Conservation (phyloP, 371 early-diverging fungal genomes). For the Apophysomyces trapeziformis region DNA sequence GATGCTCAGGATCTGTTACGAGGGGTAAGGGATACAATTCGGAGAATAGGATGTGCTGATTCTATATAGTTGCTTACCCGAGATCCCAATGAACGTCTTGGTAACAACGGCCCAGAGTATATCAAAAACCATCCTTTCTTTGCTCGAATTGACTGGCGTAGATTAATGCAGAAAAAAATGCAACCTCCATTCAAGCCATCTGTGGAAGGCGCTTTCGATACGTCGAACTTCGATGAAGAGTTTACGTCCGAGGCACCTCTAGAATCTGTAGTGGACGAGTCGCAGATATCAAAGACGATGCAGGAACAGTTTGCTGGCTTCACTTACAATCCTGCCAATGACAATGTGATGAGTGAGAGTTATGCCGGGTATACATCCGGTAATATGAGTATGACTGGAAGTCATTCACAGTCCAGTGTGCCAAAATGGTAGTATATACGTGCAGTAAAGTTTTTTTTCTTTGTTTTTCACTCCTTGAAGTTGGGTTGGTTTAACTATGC, state of each 20-base stretch:
- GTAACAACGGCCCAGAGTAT: constrained; percentile 83
- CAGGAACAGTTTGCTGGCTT: constrained; percentile 97
- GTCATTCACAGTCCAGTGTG: constrained; percentile 23
- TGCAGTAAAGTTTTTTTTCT: not conserved
- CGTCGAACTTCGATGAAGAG: constrained; percentile 85
- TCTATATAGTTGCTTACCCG: constrained; percentile 69
- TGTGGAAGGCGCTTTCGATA: constrained; percentile 79
- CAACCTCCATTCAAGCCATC: constrained; percentile 95
- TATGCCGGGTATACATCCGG: constrained; percentile 32
- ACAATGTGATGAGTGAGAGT: constrained; percentile 49
- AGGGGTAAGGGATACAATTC: constrained; percentile 50
- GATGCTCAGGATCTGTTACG: constrained; percentile 75
- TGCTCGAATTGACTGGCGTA: constrained; percentile 91
- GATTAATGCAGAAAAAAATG: constrained; percentile 82
- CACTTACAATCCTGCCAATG: constrained; percentile 50
- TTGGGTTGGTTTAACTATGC: not conserved
- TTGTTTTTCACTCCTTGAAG: not conserved
- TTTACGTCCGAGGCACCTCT: constrained; percentile 83
- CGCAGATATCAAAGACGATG: constrained; percentile 84
- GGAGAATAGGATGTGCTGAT: not conserved
- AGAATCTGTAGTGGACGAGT: constrained; percentile 85
- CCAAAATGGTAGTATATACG: constrained; percentile 23
- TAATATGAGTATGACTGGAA: constrained; percentile 20
- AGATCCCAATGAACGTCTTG: constrained; percentile 85
- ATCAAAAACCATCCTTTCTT: constrained; percentile 94